Percentiles rank a stretch among this genome's conserved stretches.
Evolutionary conservation across 352 stramenopile species (phyloP).

Genomic region (Blastocystis sp.): DNA sequence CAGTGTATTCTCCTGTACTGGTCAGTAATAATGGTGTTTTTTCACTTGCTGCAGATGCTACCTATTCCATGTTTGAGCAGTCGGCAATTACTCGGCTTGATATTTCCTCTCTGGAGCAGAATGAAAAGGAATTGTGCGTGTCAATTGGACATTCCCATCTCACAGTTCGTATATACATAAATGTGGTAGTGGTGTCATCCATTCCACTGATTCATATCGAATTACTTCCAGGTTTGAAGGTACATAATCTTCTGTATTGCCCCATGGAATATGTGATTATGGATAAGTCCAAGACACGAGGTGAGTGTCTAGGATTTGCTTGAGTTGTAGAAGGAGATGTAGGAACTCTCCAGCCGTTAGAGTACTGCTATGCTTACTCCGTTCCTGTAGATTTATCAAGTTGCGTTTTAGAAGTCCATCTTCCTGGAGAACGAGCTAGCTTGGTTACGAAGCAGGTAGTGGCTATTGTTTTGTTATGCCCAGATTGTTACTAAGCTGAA

Average conservation of each 20-base stretch:
- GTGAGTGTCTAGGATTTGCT: background rate
- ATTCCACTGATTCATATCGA: background rate
- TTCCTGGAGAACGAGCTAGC: background rate
- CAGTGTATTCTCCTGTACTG: background rate
- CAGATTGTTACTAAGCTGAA: background rate
- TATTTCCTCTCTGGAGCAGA: background rate
- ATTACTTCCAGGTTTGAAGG: conserved; percentile 3
- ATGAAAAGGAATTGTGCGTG: background rate
- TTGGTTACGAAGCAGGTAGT: background rate
- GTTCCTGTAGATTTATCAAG: background rate
- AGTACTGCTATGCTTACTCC: conserved; percentile 3
- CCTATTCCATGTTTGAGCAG: conserved; percentile 22
- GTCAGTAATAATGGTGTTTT: background rate
- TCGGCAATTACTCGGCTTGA: background rate
- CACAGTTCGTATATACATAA: background rate
- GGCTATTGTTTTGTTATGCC: background rate
- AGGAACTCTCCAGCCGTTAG: background rate
- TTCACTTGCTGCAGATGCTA: background rate
- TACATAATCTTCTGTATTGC: conserved; percentile 2
- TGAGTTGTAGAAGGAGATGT: conserved; percentile 7
- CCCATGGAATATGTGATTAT: background rate
- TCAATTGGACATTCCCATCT: background rate
- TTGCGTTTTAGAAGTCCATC: background rate
- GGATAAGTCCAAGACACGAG: background rate
- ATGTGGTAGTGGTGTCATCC: background rate